Evolutionary conservation across 2,329 filamentous ascomycete species (phyloP).

Genomic region (Ophiostoma himal-ulmi): DNA sequence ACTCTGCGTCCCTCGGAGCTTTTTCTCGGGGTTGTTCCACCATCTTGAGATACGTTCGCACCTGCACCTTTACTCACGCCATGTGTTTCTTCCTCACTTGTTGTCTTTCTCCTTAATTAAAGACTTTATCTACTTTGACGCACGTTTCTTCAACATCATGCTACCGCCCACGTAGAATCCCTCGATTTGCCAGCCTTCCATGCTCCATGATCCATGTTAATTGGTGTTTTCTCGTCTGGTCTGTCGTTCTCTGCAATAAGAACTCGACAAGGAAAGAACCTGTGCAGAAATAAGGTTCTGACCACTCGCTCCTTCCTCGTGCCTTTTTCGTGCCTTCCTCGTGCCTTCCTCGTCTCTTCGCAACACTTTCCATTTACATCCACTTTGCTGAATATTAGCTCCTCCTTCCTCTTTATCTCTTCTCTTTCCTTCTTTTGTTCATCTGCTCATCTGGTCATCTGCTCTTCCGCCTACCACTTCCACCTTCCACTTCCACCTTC

Average conservation of each 20-base stretch:
- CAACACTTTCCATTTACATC: constrained; percentile 4
- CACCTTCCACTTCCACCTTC: neutral
- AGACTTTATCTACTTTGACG: neutral
- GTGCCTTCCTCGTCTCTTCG: neutral
- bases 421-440: neutral
- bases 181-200: neutral
- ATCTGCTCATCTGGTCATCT: neutral
- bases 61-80: neutral
- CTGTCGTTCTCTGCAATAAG: neutral
- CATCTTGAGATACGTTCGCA: neutral
- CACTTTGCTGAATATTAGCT: neutral
- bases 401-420: neutral
- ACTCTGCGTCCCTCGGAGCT: neutral
- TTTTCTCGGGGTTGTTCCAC: neutral
- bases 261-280: neutral
- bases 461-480: neutral
- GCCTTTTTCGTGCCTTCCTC: neutral
- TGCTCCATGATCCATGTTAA: neutral
- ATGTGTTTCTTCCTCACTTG: neutral
- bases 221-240: neutral
- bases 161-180: neutral
- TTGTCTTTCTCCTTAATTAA: too few relatives aligned
- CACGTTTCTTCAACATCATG: constrained; percentile 4
- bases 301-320: neutral
- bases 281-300: neutral